Evolutionary conservation across 768 basidiomycete genomes (phyloP), one percentile per base, ranked within the genome.

Genomic region (Podaxis sp.): DNA sequence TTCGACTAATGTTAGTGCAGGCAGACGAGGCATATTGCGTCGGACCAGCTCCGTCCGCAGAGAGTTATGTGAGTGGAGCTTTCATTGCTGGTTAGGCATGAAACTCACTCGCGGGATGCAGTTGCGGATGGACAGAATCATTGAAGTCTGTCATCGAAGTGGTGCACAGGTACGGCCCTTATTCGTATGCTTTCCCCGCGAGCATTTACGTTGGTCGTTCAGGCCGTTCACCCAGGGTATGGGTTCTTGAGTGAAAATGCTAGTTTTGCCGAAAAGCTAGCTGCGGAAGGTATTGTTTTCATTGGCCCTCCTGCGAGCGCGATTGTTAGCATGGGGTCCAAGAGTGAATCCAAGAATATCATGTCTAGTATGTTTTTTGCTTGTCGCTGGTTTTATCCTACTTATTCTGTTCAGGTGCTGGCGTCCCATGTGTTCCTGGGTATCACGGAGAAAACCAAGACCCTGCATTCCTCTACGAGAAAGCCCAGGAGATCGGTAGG

Each of bases 331-430:
- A 98, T 97, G 96, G 96, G 95, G 1, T 95, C 93, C 0, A 97
- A 98, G 80, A 93, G 93, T 61, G 94, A 96, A 80, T 95, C 93
- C 42, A 98, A 98, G 79, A 95, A 92, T 63, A 96, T 96, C 70
- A 96, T 96, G 95, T 82, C 84, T 17, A 80, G 90, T 91, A 76
- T 44, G 82, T 48, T 3, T 15, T 58, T 39, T 49, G 49, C 6
- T 26, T 8, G 39, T 26, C 52, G 54, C 40, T 39, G 2, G 51
- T 59, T 53, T 1, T 30, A 53, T 9, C 22, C 17, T 54, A 58
- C 24, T 56, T 15, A 51, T 51, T 36, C 54, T 26, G 28, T 48
- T 22, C 67, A 92, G 92, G 84, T 67, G 95, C 95, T 61, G 88
- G 88, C 0, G 95, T 98, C 1, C 94, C 95, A 1, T 95, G 94